Base-by-base conservation (phyloP, 202 grass and related monocot genomes). In the Miscanthus sacchariflorus region DNA sequence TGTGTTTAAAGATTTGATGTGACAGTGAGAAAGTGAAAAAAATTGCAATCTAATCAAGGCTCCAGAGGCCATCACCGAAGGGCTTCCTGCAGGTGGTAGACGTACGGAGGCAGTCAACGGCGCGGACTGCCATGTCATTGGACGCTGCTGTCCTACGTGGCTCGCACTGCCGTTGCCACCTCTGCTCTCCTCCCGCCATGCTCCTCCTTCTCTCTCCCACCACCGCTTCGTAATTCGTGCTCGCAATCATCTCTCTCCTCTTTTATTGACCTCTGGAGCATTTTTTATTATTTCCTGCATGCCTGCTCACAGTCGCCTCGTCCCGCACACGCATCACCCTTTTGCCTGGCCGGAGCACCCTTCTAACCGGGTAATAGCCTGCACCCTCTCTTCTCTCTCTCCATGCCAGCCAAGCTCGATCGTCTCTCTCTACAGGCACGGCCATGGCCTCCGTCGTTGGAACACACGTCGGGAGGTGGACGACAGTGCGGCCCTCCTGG, bases 61-160 rank as follows among this genome's bases (percentile, higher is more conserved):
- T n/a, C n/a, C n/a, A 30, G 33, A 14, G 28, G 66, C 14, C 71
- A 78, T 77, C 54, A 68, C 64, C 35, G 45, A 35, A 48, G 10
- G 19, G 7, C 43, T 28, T 21, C 21, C 15, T 49, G 83, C 86
- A 79, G 86, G 76, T 54, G 58, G 58, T 93, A 95, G 52, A 56
- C 52, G 52, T 56, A 56, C 93, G 93, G 93, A 87, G 0, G 0
- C 75, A 2, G 93, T 95, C 93, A 95, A 95, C 86, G 80, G 80
- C 68, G 19, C 70, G 84, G 87, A 21, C 52, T 6, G 18, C 52
- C 52, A 56, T 56, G 52, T 56, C 52, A 56, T 56, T 56, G 52
- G 52, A 21, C 6, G 52, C 5, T 1, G 52, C 52, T 21, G 52
- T 56, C 52, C 52, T 56, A 56, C 52, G 18, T 56, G 52, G 52